Percentiles rank a stretch among this genome's conserved stretches.
phyloP scores from a whole-genome alignment of 352 stramenopile genomes.

The Pythium brachiatum region DNA sequence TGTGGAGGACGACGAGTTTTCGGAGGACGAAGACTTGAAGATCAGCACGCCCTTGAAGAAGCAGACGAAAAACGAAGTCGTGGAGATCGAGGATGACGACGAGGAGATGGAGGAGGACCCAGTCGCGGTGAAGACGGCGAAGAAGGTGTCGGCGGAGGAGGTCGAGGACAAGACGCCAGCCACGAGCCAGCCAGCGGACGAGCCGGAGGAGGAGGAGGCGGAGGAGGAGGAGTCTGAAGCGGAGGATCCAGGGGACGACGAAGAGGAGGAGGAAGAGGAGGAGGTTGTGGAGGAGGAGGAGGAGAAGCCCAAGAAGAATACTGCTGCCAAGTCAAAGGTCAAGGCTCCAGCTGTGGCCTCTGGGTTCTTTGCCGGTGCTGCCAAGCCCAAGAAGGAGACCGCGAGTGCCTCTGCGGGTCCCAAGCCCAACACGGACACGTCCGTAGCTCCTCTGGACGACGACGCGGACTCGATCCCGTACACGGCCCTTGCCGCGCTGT shows the following conservation, averaged over 20 bases:
- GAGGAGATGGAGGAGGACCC: constrained; percentile 15
- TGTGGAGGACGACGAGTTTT: constrained; percentile 44
- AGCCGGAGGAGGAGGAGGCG: constrained; percentile 19
- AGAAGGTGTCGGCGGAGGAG: constrained; percentile 6
- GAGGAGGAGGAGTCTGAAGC: constrained; percentile 14
- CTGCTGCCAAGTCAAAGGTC: background rate
- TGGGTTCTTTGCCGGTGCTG: constrained; percentile 7
- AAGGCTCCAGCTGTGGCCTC: background rate
- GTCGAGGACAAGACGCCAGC: constrained; percentile 7
- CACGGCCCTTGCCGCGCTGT: constrained; percentile 59
- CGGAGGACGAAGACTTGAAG: constrained; percentile 39
- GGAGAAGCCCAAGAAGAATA: constrained; percentile 21
- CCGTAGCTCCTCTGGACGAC: constrained; percentile 14
- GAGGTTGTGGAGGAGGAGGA: constrained; percentile 22
- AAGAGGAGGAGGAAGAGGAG: constrained; percentile 10
- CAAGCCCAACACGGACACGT: constrained; percentile 20
- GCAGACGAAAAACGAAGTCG: constrained; percentile 20
- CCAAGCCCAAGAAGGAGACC: constrained; percentile 20
- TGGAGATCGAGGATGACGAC: constrained; percentile 21
- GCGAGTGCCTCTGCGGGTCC: constrained; percentile 6
- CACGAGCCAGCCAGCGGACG: constrained; percentile 15
- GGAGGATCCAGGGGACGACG: constrained; percentile 21
- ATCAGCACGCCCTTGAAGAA: constrained; percentile 21
- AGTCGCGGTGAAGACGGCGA: constrained; percentile 3
- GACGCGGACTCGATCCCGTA: constrained; percentile 36